Conservation (phyloP, 768 basidiomycete genomes). For the Kwoniella sp. region DNA sequence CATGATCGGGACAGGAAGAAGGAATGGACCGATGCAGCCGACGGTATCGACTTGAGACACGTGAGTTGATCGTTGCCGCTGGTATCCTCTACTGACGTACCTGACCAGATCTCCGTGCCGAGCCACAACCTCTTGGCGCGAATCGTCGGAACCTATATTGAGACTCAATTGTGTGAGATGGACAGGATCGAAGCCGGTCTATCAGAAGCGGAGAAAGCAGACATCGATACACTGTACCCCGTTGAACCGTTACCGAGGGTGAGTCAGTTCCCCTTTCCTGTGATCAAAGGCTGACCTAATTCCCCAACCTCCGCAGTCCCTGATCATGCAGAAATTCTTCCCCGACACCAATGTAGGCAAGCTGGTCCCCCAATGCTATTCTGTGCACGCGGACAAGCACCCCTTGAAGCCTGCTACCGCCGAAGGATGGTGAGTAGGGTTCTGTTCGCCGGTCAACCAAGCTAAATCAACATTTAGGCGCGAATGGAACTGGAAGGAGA, state of each 20-base stretch:
- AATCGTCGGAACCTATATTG: conserved; percentile 38
- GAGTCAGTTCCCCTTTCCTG: conserved; percentile 2
- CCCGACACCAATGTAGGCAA: conserved; percentile 18
- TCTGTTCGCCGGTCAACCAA: background rate
- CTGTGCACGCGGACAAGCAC: conserved; percentile 33
- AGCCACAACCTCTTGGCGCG: conserved; percentile 37
- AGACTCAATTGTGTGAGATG: conserved; percentile 42
- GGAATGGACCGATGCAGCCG: conserved; percentile 22
- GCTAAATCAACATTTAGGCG: conserved; percentile 22
- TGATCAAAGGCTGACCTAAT: too few species aligned
- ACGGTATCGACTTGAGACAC: conserved; percentile 47
- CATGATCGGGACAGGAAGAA: conserved; percentile 10
- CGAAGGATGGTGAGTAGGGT: conserved; percentile 37
- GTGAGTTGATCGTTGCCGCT: conserved; percentile 28
- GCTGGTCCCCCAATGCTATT: conserved; percentile 38
- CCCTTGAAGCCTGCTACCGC: conserved; percentile 28
- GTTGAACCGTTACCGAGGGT: conserved; percentile 35
- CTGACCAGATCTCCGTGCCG: conserved; percentile 28
- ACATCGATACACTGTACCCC: conserved; percentile 31
- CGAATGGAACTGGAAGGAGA: conserved; percentile 44
- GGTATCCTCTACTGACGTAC: too few species aligned
- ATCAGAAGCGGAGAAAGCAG: conserved; percentile 5
- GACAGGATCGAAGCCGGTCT: conserved; percentile 19
- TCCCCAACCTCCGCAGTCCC: background rate
- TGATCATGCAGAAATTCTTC: conserved; percentile 30